Evolutionary conservation across 106 monocot genomes (phyloP).

Genomic region (Dendrobium officinale): DNA sequence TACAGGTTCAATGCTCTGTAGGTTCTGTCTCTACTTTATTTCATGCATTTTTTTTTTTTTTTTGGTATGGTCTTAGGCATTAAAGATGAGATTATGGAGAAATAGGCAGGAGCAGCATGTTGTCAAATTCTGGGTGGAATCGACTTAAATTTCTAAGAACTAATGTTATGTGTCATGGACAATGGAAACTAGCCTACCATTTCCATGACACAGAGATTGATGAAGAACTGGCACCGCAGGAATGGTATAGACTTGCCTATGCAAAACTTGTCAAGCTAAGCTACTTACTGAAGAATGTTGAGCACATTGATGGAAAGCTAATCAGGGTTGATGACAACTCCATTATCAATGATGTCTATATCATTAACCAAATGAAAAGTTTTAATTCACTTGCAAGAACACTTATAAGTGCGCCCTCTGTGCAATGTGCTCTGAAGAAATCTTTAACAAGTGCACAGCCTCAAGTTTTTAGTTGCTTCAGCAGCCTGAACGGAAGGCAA

Average conservation of each 20-base stretch:
- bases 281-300: conserved; percentile 26
- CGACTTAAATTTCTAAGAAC: not conserved
- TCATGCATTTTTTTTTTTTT: not conserved
- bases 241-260: conserved; percentile 57
- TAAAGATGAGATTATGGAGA: not conserved
- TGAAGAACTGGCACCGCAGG: conserved; percentile 9
- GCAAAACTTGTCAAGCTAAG: conserved; percentile 60
- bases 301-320: conserved; percentile 46
- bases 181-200: not conserved
- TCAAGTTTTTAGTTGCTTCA: conserved; percentile 7
- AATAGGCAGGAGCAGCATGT: not conserved
- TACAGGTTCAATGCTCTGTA: not conserved
- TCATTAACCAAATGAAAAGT: conserved; percentile 26
- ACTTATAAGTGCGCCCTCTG: conserved; percentile 27
- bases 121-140: conserved; percentile 1
- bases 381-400: conserved; percentile 59
- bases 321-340: conserved; percentile 14
- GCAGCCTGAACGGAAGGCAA: conserved; percentile 11
- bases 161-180: not conserved
- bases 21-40: not conserved
- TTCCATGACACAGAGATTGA: conserved; percentile 4
- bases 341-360: conserved; percentile 22
- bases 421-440: conserved; percentile 9
- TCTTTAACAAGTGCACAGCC: not conserved
- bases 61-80: not conserved